Percentiles rank a stretch among this genome's conserved stretches.
phyloP scores from a whole-genome alignment of 495 filamentous ascomycete genomes.

The Oidiodendron maius region DNA sequence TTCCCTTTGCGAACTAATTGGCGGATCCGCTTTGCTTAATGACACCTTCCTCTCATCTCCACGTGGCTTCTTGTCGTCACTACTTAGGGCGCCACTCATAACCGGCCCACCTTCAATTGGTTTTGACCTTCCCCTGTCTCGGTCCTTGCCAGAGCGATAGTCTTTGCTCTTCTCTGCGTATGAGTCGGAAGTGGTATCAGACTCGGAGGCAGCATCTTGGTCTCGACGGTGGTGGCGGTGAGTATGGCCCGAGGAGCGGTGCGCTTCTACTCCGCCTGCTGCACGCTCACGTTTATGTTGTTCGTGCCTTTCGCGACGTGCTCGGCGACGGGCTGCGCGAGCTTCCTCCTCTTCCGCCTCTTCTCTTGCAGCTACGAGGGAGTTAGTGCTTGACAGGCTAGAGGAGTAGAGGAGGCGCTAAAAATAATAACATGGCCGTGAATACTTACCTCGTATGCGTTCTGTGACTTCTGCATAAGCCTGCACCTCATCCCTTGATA shows the following conservation, averaged over 20 bases:
- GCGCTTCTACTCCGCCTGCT: neutral
- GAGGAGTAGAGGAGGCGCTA: no score
- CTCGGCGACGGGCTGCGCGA: slow-evolving; percentile 14
- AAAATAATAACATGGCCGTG: neutral
- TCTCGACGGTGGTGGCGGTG: slow-evolving; percentile 9
- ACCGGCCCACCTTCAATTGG: slow-evolving; percentile 18
- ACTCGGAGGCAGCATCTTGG: slow-evolving; percentile 7
- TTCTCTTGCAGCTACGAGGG: slow-evolving; percentile 16
- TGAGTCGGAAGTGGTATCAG: slow-evolving; percentile 11
- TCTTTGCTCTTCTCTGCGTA: slow-evolving; percentile 3
- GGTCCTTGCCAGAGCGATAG: neutral
- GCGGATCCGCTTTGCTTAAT: no score
- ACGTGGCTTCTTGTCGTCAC: neutral
- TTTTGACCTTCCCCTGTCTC: slow-evolving; percentile 4
- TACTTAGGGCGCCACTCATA: slow-evolving; percentile 20
- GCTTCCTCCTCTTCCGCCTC: slow-evolving; percentile 12
- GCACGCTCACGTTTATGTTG: slow-evolving; percentile 20
- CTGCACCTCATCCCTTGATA: slow-evolving; percentile 79
- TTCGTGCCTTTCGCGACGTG: slow-evolving; percentile 21
- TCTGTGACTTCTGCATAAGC: slow-evolving; percentile 69
- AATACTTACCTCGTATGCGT: slow-evolving; percentile 62
- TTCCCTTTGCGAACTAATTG: no score
- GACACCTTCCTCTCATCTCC: no score
- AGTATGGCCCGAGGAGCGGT: neutral
- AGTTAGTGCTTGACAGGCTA: slow-evolving; percentile 3